These are phyloP conservation scores for Pleodorina starrii DNA, from an alignment of 139 green algal genomes.

Conservation along the genomic window DNA sequence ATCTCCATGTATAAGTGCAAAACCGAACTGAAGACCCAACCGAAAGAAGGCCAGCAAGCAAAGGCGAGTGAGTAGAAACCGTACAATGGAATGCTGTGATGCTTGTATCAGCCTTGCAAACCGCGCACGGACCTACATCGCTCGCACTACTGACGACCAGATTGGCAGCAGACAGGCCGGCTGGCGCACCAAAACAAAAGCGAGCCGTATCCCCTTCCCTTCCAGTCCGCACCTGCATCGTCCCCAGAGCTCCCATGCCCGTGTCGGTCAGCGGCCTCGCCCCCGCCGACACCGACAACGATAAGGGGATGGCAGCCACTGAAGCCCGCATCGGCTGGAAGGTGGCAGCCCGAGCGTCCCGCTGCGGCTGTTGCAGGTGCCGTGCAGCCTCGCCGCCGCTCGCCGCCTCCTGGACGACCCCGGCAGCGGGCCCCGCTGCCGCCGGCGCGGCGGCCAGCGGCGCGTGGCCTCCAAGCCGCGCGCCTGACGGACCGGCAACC, in stretches of 20 bases:
- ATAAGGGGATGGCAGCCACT: not conserved
- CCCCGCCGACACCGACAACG: not conserved
- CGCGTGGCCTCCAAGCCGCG: not conserved
- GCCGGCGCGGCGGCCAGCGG: not conserved
- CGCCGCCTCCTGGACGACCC: not conserved
- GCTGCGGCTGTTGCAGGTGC: constrained; percentile 2
- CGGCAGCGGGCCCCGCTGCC: not conserved
- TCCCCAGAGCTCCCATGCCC: not conserved
- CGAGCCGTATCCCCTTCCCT: no score
- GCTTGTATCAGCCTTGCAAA: no score
- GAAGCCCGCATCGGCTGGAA: not conserved
- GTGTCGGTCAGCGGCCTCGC: not conserved
- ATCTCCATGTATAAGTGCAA: no score
- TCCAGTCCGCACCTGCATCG: not conserved
- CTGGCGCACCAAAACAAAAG: no score
- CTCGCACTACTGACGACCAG: no score
- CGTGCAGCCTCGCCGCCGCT: not conserved
- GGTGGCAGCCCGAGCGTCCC: not conserved
- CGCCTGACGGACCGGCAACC: not conserved
- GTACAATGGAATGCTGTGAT: no score
- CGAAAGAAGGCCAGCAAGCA: no score
- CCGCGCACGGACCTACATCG: no score
- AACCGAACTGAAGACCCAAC: no score
- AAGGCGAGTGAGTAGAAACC: no score
- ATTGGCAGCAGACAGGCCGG: no score